Evolutionary conservation across 306 rosid genomes (phyloP), one percentile per base, ranked within the genome.

Genomic region (Vigna unguiculata): DNA sequence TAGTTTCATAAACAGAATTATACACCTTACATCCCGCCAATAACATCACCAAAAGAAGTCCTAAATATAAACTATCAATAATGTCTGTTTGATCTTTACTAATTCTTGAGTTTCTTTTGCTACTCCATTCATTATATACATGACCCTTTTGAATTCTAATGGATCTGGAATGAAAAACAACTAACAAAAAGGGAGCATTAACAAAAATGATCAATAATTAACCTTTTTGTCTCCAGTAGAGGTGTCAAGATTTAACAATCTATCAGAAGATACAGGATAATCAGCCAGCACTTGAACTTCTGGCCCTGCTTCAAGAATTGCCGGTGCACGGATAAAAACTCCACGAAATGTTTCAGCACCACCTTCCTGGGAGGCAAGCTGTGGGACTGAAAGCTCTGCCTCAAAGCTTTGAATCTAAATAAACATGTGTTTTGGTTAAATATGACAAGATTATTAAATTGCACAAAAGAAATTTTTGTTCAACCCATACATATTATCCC

Each of bases 311-410:
- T 92, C 97, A 83, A 95, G 86, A 69, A 95, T 92, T 71, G 96
- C 99, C 15, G 99, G 99, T 72, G 99, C 99, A 36, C 96, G 97
- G 72, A 95, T 92, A 88, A 90, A 95, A 83, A 95, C 78, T 54
- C 93, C 99, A 61, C 92, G 96, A 66, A 88, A 95, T 25, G 91
- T 81, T 81, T 90, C 97, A 20, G 93, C 89, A 72, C 99, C 99
- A 54, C 99, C 99, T 88, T 90, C 99, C 52, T 70, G 70, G 20
- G 96, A 87, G 7, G 84, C 87, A 7, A 95, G 93, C 81, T 87
- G 92, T 19, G 92, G 97, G 47, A 87, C 90, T 25, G 81, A 52
- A 78, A 94, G 83, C 69, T 94, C 97, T 24, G 93, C 80, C 87
- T 92, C 97, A 76, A 94, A 94, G 88, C 98, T 94, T 81, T 85